Evolutionary conservation across 139 green algal species (phyloP).

Genomic region (Closterium sp.): DNA sequence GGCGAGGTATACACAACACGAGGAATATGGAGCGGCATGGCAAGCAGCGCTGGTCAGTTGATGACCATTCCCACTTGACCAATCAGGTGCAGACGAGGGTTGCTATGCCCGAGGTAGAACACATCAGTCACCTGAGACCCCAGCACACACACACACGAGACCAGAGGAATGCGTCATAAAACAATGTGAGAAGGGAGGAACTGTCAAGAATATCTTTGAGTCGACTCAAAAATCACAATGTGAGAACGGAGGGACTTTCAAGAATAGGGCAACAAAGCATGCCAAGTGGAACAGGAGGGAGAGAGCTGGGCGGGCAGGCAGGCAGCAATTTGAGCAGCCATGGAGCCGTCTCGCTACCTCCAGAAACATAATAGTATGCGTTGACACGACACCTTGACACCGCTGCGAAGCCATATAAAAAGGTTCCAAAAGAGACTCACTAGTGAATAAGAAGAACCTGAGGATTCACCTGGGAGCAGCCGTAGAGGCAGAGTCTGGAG

Average conservation of each 20-base stretch:
- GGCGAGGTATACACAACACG: conserved; percentile 45
- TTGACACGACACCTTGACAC: too few relatives aligned
- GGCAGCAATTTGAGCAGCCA: background rate
- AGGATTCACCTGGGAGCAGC: conserved; percentile 42
- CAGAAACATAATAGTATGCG: too few relatives aligned
- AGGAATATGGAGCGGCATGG: too few relatives aligned
- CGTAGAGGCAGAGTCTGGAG: conserved; percentile 21
- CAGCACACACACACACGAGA: background rate
- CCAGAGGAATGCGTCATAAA: background rate
- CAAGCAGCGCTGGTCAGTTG: too few relatives aligned
- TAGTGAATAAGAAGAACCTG: too few relatives aligned
- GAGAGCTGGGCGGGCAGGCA: background rate
- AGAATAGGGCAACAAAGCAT: background rate
- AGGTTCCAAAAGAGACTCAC: too few relatives aligned
- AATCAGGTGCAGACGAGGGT: background rate
- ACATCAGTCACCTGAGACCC: conserved; percentile 18
- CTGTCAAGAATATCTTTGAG: too few relatives aligned
- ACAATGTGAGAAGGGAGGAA: too few relatives aligned
- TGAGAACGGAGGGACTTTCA: background rate
- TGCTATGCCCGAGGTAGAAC: background rate
- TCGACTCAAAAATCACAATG: too few relatives aligned
- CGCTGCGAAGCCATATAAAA: too few relatives aligned
- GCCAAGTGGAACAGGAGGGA: background rate
- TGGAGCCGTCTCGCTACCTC: too few relatives aligned
- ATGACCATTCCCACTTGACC: conserved; percentile 47